phyloP scores from a whole-genome alignment of 2,329 filamentous ascomycete species.

The Periconia macrospinosa region DNA sequence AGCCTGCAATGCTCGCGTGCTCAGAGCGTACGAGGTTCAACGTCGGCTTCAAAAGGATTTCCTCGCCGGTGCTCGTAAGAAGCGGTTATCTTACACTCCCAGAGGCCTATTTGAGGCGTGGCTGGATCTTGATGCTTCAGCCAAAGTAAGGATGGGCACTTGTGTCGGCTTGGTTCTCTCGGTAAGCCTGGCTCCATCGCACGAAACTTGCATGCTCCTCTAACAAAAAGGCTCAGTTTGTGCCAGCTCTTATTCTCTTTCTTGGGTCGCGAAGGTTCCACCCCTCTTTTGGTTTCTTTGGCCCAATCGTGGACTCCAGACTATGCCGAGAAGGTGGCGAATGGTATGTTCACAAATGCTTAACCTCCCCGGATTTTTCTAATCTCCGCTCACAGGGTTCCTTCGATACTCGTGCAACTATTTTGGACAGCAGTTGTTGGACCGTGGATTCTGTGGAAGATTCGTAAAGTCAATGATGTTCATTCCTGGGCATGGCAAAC shows the following conservation, averaged over 20 bases:
- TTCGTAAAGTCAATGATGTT: slow-evolving; percentile 39
- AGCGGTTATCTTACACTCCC: slow-evolving; percentile 32
- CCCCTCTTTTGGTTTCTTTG: slow-evolving; percentile 56
- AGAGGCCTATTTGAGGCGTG: slow-evolving; percentile 33
- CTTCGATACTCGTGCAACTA: slow-evolving; percentile 40
- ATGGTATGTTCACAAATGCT: slow-evolving; percentile 53
- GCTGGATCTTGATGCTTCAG: slow-evolving; percentile 33
- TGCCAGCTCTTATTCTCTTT: slow-evolving; percentile 63
- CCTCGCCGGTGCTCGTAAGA: slow-evolving; percentile 37
- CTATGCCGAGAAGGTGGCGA: slow-evolving; percentile 61
- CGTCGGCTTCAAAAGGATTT: slow-evolving; percentile 37
- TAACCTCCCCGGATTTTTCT: slow-evolving; percentile 8
- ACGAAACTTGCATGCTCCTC: not conserved
- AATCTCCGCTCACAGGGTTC: slow-evolving; percentile 24
- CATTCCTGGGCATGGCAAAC: slow-evolving; percentile 45
- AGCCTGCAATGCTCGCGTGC: slow-evolving; percentile 41
- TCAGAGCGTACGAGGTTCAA: slow-evolving; percentile 41
- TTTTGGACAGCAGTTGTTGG: slow-evolving; percentile 42
- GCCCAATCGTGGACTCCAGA: slow-evolving; percentile 49
- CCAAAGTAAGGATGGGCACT: slow-evolving; percentile 37
- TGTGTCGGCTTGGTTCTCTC: slow-evolving; percentile 31
- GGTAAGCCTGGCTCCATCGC: slow-evolving; percentile 15
- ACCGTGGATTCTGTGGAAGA: slow-evolving; percentile 43
- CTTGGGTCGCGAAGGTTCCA: slow-evolving; percentile 69
- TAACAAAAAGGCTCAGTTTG: slow-evolving; percentile 49